Evolutionary conservation across 345 rosid species (phyloP), one percentile per base, ranked within the genome.

Genomic region (Brassica carinata): DNA sequence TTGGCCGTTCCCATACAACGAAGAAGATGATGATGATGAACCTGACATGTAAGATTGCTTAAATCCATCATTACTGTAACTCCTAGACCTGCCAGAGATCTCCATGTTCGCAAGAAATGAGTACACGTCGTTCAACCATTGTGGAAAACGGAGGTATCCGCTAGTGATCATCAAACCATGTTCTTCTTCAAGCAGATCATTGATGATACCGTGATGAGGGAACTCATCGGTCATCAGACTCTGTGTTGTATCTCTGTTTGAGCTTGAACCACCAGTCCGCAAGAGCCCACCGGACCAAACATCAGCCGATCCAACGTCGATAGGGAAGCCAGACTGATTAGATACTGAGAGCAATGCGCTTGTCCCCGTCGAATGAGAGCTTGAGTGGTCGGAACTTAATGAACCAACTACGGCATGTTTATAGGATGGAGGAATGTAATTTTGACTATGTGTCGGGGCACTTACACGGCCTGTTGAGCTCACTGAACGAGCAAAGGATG

Each of bases 131-230:
- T 79, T 88, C 73, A 88, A 80, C 65, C 18, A 15, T 34, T 80
- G 93, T 8, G 91, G 84, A 33, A 85, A 79, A 73, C 62, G 81
- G 26, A 23, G 26, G 83, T 81, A 62, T 30, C 71, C 58, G 26
- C 85, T 71, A 57, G 53, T 84, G 87, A 70, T 86, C 76, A 40
- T 71, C 80, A 76, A 69, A 64, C 83, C 87, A 3, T 89, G 86
- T 77, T 91, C 99, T 27, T 95, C 98, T 72, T 93, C 94, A 58
- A 95, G 97, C 81, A 93, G 80, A 77, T 95, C 98, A 59, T 95
- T 95, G 85, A 93, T 95, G 82, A 95, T 95, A 78, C 88, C 98
- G 5, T 93, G 89, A 79, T 95, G 99, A 4, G 99, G 99, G 79
- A 91, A 95, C 67, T 95, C 99, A 76, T 93, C 97, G 1, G 85